Conservation (phyloP, 768 basidiomycete species). For the Cystofilobasidium macerans region DNA sequence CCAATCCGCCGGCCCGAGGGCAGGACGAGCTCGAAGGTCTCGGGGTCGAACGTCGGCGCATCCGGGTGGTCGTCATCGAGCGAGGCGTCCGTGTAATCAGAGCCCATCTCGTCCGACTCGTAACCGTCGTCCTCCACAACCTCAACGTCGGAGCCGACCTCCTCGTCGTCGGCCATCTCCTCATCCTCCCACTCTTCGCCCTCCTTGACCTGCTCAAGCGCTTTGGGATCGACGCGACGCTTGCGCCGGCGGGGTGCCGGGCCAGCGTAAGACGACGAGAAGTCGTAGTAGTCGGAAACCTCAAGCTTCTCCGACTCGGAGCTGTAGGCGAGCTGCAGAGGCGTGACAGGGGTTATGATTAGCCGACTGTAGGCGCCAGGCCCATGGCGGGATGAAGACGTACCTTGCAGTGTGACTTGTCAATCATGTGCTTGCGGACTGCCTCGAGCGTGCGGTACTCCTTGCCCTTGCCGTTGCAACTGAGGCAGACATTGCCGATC, state of each 20-base stretch:
- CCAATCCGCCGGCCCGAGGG: constrained; percentile 88
- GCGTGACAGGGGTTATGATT: background rate
- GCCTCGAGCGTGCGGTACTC: constrained; percentile 78
- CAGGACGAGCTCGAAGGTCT: constrained; percentile 69
- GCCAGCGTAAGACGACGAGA: constrained; percentile 63
- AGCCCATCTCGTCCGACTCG: constrained; percentile 17
- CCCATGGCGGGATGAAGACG: background rate
- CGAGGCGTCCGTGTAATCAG: constrained; percentile 20
- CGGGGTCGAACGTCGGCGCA: constrained; percentile 41
- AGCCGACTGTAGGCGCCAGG: background rate
- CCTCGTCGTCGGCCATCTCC: constrained; percentile 28
- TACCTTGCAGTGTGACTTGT: constrained; percentile 80
- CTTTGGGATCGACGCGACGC: background rate
- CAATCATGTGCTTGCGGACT: constrained; percentile 86
- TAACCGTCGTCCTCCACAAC: constrained; percentile 27
- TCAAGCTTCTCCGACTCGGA: constrained; percentile 67
- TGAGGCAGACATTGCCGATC: constrained; percentile 85
- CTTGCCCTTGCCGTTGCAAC: constrained; percentile 62
- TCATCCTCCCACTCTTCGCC: constrained; percentile 36
- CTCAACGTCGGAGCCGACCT: constrained; percentile 22
- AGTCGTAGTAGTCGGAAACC: constrained; percentile 87
- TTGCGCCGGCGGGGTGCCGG: constrained; percentile 33
- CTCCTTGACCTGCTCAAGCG: constrained; percentile 11
- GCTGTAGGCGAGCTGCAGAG: constrained; percentile 60
- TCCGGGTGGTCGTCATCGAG: constrained; percentile 35